These are phyloP conservation scores for Taiozyma sp. DNA, from an alignment of 1,139 yeast genomes.

Conservation along the genomic window DNA sequence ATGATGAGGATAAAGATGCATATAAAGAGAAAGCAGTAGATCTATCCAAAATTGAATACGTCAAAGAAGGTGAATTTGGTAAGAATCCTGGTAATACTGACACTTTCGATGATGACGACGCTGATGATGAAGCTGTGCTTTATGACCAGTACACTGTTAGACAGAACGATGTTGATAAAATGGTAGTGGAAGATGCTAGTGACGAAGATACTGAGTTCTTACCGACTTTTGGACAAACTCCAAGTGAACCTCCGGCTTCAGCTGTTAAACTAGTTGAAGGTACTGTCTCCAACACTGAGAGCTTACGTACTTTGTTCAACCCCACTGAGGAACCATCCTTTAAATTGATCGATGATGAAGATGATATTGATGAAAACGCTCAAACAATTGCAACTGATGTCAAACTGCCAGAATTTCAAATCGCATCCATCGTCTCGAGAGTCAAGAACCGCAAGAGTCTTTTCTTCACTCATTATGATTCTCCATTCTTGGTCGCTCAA, in stretches of 20 bases:
- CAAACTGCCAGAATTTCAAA: slow-evolving; percentile 10
- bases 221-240: slow-evolving; percentile 43
- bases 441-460: slow-evolving; percentile 42
- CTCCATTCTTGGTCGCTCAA: slow-evolving; percentile 85
- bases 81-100: slow-evolving; percentile 11
- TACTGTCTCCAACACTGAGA: slow-evolving; percentile 45
- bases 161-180: slow-evolving; percentile 16
- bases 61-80: slow-evolving; percentile 25
- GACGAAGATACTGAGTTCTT: slow-evolving; percentile 42
- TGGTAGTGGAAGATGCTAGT: slow-evolving; percentile 15
- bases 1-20: slow-evolving; percentile 40
- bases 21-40: slow-evolving; percentile 26
- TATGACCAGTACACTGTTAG: neutral
- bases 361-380: slow-evolving; percentile 32
- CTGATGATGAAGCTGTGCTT: slow-evolving; percentile 26
- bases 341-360: slow-evolving; percentile 30
- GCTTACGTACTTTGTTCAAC: slow-evolving; percentile 60
- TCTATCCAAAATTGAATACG: slow-evolving; percentile 16
- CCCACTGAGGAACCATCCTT: slow-evolving; percentile 35
- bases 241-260: slow-evolving; percentile 4
- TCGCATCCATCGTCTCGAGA: slow-evolving; percentile 14
- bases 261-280: slow-evolving; percentile 19
- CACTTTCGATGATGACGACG: slow-evolving; percentile 29
- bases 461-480: slow-evolving; percentile 78
- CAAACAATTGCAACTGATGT: slow-evolving; percentile 17